Evolutionary conservation across 345 rosid species (phyloP).

Genomic region (Salix dunnii): DNA sequence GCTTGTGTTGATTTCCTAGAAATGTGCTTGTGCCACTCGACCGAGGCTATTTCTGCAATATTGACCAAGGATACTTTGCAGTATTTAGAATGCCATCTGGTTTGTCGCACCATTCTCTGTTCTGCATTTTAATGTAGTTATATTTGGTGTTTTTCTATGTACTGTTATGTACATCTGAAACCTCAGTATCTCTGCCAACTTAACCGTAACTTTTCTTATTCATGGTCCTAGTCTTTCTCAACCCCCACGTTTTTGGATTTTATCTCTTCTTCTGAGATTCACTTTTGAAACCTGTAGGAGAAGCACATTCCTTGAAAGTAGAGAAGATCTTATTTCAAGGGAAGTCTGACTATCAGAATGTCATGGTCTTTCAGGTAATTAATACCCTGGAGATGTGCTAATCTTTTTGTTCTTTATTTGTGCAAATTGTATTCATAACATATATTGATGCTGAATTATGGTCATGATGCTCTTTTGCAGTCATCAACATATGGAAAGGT

Average conservation of each 20-base stretch:
- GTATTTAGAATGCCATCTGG: neutral
- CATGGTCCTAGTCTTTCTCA: neutral
- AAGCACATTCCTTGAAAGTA: constrained; percentile 90
- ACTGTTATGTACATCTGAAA: neutral
- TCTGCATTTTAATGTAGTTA: neutral
- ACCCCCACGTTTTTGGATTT: neutral
- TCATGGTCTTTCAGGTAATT: constrained; percentile 85
- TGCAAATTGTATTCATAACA: neutral
- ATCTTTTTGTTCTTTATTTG: neutral
- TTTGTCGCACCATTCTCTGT: neutral
- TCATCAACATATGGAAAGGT: constrained; percentile 94
- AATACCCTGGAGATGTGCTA: neutral
- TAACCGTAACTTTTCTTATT: neutral
- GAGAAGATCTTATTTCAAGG: constrained; percentile 77
- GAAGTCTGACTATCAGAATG: constrained; percentile 85
- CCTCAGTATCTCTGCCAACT: neutral
- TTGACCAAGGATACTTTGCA: neutral
- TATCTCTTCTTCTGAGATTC: neutral
- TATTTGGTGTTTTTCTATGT: neutral
- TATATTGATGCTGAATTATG: neutral
- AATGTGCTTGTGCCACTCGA: neutral
- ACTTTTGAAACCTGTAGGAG: constrained; percentile 50
- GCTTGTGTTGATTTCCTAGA: neutral
- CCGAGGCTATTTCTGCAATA: neutral
- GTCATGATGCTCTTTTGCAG: constrained; percentile 33